Conservation (phyloP, 2,329 filamentous ascomycete species). For the Talaromyces sp. region DNA sequence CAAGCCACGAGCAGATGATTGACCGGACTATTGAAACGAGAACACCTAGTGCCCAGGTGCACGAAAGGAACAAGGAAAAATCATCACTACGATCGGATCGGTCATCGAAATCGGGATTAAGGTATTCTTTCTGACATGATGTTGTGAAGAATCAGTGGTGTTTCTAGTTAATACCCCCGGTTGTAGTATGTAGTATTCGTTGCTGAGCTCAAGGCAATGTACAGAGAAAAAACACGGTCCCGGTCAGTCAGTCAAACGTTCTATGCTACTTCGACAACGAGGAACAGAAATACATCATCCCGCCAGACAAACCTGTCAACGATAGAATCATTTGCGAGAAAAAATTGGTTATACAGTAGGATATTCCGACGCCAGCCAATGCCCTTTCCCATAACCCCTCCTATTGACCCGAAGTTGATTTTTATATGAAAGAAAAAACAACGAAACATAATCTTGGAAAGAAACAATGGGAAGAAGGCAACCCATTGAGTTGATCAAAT, state of each 20-base stretch:
- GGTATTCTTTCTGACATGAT: no score
- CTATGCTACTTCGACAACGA: neutral
- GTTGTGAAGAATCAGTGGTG: no score
- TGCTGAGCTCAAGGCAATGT: no score
- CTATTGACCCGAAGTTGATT: conserved; percentile 1
- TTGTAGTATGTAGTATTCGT: no score
- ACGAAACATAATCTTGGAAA: conserved; percentile 1
- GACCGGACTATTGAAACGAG: no score
- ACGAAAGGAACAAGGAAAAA: no score
- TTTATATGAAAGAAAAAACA: conserved; percentile 1
- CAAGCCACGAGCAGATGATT: no score
- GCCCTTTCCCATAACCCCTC: conserved; percentile 1
- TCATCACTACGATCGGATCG: no score
- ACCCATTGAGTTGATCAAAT: neutral
- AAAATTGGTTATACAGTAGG: conserved; percentile 5
- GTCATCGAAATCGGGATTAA: no score
- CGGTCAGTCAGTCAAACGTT: neutral
- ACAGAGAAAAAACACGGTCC: no score
- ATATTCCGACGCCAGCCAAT: conserved; percentile 10
- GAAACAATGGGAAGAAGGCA: neutral
- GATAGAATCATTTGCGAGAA: neutral
- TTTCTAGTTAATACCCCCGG: no score
- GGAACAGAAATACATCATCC: neutral
- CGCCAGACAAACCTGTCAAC: neutral
- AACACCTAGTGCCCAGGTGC: no score